Evolutionary conservation across 1,284 basidiomycete species (phyloP).

Genomic region (Cutaneotrichosporon cavernicola): DNA sequence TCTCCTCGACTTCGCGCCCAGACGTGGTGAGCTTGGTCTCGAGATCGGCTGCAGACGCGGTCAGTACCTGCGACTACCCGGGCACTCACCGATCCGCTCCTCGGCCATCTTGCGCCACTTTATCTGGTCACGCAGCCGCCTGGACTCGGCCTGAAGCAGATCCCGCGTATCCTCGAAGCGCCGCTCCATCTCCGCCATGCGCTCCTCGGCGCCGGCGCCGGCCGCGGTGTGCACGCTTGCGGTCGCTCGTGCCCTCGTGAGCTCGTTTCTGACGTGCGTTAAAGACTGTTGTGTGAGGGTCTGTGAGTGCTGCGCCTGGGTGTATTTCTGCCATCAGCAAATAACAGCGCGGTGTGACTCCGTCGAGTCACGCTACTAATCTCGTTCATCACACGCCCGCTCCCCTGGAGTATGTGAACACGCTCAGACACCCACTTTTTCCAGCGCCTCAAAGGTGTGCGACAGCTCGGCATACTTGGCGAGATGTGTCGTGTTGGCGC

Average conservation of each 20-base stretch:
- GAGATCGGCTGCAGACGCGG: conserved; percentile 70
- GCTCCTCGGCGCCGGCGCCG: conserved; percentile 44
- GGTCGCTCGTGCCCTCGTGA: conserved; percentile 35
- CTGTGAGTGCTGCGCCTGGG: conserved; percentile 61
- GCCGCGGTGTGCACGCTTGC: conserved; percentile 28
- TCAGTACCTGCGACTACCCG: conserved; percentile 59
- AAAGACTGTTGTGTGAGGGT: conserved; percentile 49
- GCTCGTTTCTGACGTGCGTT: conserved; percentile 44
- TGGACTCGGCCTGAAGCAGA: conserved; percentile 71
- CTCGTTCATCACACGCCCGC: not conserved
- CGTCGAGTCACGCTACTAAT: not conserved
- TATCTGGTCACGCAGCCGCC: conserved; percentile 64
- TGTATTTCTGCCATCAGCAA: conserved; percentile 61
- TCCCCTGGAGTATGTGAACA: not conserved
- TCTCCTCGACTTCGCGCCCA: conserved; percentile 64
- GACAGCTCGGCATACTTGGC: conserved; percentile 43
- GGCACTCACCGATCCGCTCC: conserved; percentile 38
- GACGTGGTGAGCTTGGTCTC: conserved; percentile 68
- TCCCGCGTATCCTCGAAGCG: conserved; percentile 80
- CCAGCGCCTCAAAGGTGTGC: conserved; percentile 46
- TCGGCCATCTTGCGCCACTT: conserved; percentile 43
- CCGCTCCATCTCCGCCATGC: conserved; percentile 54
- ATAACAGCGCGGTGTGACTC: not conserved
- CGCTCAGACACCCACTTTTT: conserved; percentile 45
- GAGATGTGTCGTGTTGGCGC: conserved; percentile 48